These are phyloP conservation scores for Albizia julibrissin DNA, from an alignment of 306 rosid species.

Conservation along the genomic window DNA sequence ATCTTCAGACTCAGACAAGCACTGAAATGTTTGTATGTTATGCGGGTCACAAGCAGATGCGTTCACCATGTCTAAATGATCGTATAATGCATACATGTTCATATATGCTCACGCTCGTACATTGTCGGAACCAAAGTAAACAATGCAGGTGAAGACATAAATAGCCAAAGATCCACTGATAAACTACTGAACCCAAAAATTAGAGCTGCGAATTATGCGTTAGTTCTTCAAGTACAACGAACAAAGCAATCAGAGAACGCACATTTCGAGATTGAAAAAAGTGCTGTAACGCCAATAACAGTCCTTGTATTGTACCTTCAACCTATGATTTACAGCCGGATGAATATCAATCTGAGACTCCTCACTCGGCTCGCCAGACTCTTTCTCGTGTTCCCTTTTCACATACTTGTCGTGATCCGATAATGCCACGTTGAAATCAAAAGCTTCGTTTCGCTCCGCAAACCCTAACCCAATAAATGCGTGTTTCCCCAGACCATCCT, in stretches of 20 bases:
- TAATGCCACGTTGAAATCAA: conserved; percentile 93
- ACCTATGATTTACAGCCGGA: conserved; percentile 94
- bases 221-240: neutral
- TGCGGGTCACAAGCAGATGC: neutral
- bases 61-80: neutral
- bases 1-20: neutral
- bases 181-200: neutral
- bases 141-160: neutral
- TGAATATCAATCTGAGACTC: conserved; percentile 87
- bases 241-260: neutral
- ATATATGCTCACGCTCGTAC: neutral
- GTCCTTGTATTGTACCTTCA: conserved; percentile 56
- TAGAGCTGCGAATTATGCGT: neutral
- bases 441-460: conserved; percentile 90
- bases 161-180: neutral
- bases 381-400: conserved; percentile 78
- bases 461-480: conserved; percentile 94
- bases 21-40: neutral
- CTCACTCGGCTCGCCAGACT: conserved; percentile 49
- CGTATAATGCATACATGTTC: neutral
- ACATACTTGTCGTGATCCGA: conserved; percentile 97
- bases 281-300: neutral
- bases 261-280: neutral
- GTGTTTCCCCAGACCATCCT: conserved; percentile 91
- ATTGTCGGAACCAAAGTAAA: neutral